Evolutionary conservation across 225 moss, liverwort and hornwort species (phyloP).

Genomic region (Ulota crispa): DNA sequence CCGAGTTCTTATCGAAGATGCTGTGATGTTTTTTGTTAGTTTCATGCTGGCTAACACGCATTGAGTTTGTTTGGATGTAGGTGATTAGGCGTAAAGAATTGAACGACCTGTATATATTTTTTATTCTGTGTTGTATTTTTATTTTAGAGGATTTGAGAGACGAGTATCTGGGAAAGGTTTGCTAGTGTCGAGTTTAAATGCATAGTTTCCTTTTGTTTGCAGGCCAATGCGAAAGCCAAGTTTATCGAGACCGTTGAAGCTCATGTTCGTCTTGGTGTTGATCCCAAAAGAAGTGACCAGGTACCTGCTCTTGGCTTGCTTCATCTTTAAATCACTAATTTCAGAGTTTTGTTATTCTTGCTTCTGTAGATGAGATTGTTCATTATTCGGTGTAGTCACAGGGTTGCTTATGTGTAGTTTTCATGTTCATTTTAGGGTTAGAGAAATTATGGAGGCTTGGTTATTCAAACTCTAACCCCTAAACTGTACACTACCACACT

Average conservation of each 20-base stretch:
- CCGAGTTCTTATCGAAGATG: background rate
- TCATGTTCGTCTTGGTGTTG: constrained; percentile 89
- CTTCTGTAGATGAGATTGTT: background rate
- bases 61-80: background rate
- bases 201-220: constrained; percentile 6
- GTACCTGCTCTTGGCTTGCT: constrained; percentile 35
- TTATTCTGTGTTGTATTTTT: background rate
- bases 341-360: background rate
- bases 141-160: background rate
- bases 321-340: background rate
- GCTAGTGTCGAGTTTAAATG: constrained; percentile 14
- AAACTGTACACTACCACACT: background rate
- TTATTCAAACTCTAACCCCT: background rate
- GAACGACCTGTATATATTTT: background rate
- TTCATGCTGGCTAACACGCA: no score
- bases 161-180: background rate
- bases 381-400: background rate
- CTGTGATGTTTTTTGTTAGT: background rate
- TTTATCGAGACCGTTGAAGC: constrained; percentile 91
- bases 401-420: constrained; percentile 6
- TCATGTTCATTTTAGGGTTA: background rate
- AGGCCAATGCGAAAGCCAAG: constrained; percentile 60
- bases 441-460: background rate
- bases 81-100: background rate
- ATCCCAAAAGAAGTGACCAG: constrained; percentile 98